Base-by-base conservation (phyloP, 2,329 filamentous ascomycete species). In the Bipolaris gigantea region DNA sequence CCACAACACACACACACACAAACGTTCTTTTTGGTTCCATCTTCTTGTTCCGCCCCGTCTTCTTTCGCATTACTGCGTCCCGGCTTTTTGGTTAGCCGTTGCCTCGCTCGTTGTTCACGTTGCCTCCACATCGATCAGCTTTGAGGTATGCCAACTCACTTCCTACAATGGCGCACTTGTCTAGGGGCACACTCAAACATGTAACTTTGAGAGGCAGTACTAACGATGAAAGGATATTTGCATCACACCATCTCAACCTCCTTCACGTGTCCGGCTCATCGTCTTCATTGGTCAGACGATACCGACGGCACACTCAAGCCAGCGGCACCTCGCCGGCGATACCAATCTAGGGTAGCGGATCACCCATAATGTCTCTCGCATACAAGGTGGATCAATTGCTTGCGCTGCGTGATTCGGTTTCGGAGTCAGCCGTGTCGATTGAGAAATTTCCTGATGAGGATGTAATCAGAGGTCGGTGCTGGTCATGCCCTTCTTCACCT, bases 361-460 rank as follows among this genome's bases (percentile, higher is more conserved):
- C 45, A 44, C 23, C 53, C 30, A 48, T 43, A 36, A 73, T 74
- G 71, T 70, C 71, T 47, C 56, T 67, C 38, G 67, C 69, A 56
- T 76, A 76, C 63, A 75, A 72, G 50, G 73, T 75, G 9, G 74
- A 75, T 50, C 73, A 77, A 61, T 64, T 77, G 9, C 69, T 77
- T 33, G 74, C 74, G 40, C 64, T 77, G 33, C 65, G 75, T 40
- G 72, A 73, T 53, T 76, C 74, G 1, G 73, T 74, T 2, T 75
- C 74, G 8, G 75, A 76, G 59, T 76, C 74, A 27, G 71, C 74
- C 10, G 73, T 76, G 25, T 76, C 74, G 13, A 65, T 77, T 23
- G 74, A 76, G 44, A 75, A 69, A 56, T 76, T 77, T 49, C 67
- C 68, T 15, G 70, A 76, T 50, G 74, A 76, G 59, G 73, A 76